Percentiles rank a stretch among this genome's conserved stretches.
phyloP scores from a whole-genome alignment of 225 moss, liverwort and hornwort species.

The Physcomitrium patens region DNA sequence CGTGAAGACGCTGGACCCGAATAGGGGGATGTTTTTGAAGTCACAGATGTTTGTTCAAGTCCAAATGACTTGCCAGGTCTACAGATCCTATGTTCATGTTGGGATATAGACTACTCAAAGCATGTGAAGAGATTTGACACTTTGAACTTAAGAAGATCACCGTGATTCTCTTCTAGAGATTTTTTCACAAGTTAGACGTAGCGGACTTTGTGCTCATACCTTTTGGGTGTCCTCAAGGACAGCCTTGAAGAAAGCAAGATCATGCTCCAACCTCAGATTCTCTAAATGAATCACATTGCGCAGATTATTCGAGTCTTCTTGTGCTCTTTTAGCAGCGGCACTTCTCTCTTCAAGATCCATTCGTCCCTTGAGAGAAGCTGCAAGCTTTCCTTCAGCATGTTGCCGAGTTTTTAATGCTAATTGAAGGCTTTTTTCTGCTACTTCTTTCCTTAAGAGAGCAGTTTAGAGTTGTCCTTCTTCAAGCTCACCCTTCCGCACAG shows the following conservation, averaged over 20 bases:
- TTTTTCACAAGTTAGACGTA: neutral
- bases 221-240: constrained; percentile 86
- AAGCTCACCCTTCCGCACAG: constrained; percentile 66
- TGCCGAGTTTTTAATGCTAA: constrained; percentile 66
- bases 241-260: constrained; percentile 82
- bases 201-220: constrained; percentile 38
- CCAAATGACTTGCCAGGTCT: neutral
- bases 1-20: neutral
- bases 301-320: constrained; percentile 72
- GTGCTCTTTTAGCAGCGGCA: constrained; percentile 55
- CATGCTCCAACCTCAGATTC: constrained; percentile 82
- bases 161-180: neutral
- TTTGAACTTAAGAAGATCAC: neutral
- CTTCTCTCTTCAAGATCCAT: constrained; percentile 69
- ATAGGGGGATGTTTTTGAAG: neutral
- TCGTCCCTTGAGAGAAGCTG: constrained; percentile 64
- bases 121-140: neutral
- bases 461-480: constrained; percentile 66
- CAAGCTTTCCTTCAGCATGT: constrained; percentile 74
- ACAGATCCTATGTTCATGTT: neutral
- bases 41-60: neutral
- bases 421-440: constrained; percentile 62
- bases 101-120: neutral
- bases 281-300: constrained; percentile 74
- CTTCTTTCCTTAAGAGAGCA: constrained; percentile 69